Conservation (phyloP, 768 basidiomycete genomes). For the Boletus bicolor region DNA sequence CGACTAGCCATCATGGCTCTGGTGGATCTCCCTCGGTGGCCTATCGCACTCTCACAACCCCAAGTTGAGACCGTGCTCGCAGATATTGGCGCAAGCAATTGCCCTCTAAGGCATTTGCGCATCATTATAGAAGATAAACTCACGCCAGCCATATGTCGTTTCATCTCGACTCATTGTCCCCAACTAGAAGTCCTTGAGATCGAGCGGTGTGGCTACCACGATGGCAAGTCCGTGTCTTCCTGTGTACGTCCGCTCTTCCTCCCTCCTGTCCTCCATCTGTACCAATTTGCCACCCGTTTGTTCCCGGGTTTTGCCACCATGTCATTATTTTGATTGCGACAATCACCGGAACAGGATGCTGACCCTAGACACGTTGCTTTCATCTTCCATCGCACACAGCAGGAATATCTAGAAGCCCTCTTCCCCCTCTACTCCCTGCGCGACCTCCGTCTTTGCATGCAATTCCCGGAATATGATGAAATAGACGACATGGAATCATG, state of each 20-base stretch:
- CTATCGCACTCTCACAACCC: constrained; percentile 33
- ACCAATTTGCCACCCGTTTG: constrained; percentile 8
- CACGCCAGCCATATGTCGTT: constrained; percentile 29
- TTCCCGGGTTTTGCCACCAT: constrained; percentile 11
- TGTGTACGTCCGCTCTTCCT: constrained; percentile 30
- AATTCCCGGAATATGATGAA: constrained; percentile 35
- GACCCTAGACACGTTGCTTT: constrained; percentile 31
- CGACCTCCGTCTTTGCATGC: constrained; percentile 34
- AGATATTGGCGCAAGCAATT: constrained; percentile 32
- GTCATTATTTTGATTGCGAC: constrained; percentile 20
- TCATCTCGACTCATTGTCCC: constrained; percentile 30
- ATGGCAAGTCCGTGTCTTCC: constrained; percentile 35
- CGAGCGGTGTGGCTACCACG: constrained; percentile 36
- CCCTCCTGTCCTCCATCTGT: constrained; percentile 9
- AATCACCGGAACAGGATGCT: constrained; percentile 26
- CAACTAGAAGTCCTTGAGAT: constrained; percentile 34
- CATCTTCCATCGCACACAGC: constrained; percentile 27
- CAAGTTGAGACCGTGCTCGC: constrained; percentile 31
- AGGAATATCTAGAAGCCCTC: constrained; percentile 35
- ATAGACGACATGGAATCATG: constrained; percentile 32
- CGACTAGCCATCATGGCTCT: constrained; percentile 33
- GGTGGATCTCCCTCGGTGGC: constrained; percentile 36
- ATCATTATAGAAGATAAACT: constrained; percentile 37
- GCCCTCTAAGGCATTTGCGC: constrained; percentile 32
- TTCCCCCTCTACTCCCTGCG: constrained; percentile 27